phyloP scores from a whole-genome alignment of 768 basidiomycete species.

The Leccinum subgranulosum region DNA sequence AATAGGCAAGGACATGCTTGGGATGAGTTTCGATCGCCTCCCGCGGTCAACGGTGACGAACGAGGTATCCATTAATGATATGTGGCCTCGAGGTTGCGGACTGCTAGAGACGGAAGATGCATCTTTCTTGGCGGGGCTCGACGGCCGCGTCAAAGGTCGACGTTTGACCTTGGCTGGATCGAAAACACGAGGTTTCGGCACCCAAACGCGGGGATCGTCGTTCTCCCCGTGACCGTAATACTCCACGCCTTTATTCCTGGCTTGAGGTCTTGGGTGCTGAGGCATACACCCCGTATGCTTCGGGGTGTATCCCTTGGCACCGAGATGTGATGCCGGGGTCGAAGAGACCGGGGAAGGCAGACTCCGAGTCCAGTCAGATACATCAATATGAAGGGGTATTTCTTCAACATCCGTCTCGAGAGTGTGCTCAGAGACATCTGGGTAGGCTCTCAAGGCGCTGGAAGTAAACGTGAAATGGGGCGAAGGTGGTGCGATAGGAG shows the following conservation, averaged over 20 bases:
- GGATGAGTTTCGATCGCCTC: constrained; percentile 14
- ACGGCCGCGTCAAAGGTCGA: constrained; percentile 18
- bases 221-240: constrained; percentile 13
- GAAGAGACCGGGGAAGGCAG: constrained; percentile 1
- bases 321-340: background rate
- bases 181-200: constrained; percentile 22
- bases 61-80: constrained; percentile 4
- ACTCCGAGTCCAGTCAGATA: constrained; percentile 4
- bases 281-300: constrained; percentile 3
- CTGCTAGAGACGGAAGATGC: background rate
- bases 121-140: constrained; percentile 20
- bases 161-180: constrained; percentile 27
- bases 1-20: constrained; percentile 18
- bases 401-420: background rate
- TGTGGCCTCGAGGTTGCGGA: background rate
- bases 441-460: constrained; percentile 17
- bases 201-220: constrained; percentile 28
- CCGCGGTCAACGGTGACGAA: constrained; percentile 23
- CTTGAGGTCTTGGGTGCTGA: constrained; percentile 4
- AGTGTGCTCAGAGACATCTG: background rate
- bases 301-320: constrained; percentile 12
- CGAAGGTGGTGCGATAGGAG: constrained; percentile 5
- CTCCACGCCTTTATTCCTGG: constrained; percentile 15
- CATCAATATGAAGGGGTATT: background rate
- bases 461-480: constrained; percentile 19